Conservation (phyloP, 1,139 yeast genomes). For the Yamadazyma songkhlaensis region DNA sequence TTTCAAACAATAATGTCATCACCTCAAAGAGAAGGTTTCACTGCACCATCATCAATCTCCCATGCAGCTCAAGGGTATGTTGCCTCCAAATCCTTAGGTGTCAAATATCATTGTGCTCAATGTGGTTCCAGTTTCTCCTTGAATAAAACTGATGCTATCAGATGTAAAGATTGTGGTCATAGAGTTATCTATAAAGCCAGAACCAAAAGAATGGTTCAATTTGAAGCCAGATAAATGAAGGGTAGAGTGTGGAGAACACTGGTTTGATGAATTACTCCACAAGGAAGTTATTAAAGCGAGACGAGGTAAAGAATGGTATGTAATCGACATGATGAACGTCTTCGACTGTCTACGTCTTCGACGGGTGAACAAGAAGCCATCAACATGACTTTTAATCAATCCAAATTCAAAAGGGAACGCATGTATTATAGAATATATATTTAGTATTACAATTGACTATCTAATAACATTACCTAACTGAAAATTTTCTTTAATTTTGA, state of each 20-base stretch:
- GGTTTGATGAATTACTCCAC: neutral
- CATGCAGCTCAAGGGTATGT: slow-evolving; percentile 55
- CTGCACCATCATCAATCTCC: slow-evolving; percentile 78
- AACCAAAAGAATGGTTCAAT: slow-evolving; percentile 88
- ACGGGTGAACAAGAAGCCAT: too few species aligned
- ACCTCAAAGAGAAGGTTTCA: slow-evolving; percentile 87
- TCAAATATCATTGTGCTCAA: slow-evolving; percentile 92
- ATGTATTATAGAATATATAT: slow-evolving; percentile 8
- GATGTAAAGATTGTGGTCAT: slow-evolving; percentile 98
- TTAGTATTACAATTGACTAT: slow-evolving; percentile 6
- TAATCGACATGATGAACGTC: too few species aligned
- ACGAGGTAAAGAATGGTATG: too few species aligned
- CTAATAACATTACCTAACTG: slow-evolving; percentile 16
- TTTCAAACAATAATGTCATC: slow-evolving; percentile 39
- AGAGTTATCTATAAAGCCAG: slow-evolving; percentile 96
- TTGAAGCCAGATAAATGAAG: slow-evolving; percentile 41
- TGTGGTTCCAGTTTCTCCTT: slow-evolving; percentile 89
- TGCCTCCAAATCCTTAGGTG: slow-evolving; percentile 76
- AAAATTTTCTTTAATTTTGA: slow-evolving; percentile 47
- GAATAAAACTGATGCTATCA: slow-evolving; percentile 92
- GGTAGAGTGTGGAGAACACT: neutral
- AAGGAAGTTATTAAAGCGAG: neutral
- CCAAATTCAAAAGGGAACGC: too few species aligned
- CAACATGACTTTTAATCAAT: too few species aligned
- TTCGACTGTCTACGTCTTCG: too few species aligned